phyloP scores from a whole-genome alignment of 2,329 filamentous ascomycete species.

The Waltergamsia citrina region DNA sequence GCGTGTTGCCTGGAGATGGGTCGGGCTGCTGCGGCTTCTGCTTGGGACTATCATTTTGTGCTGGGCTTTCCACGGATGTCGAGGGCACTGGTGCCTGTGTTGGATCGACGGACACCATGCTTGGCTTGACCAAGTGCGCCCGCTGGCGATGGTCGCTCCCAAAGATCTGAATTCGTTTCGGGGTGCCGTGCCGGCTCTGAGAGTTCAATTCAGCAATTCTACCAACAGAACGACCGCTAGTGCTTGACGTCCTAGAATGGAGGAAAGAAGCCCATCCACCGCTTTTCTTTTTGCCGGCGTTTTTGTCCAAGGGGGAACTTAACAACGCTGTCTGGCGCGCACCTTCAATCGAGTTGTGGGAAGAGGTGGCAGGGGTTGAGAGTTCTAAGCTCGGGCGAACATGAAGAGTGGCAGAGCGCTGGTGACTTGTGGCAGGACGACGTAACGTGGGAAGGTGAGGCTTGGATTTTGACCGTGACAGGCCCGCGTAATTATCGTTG shows the following conservation, averaged over 20 bases:
- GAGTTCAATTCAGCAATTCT: slow-evolving; percentile 17
- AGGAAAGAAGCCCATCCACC: slow-evolving; percentile 47
- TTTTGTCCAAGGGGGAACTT: no score
- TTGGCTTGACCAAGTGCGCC: slow-evolving; percentile 25
- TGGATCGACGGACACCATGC: slow-evolving; percentile 23
- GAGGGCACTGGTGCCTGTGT: slow-evolving; percentile 11
- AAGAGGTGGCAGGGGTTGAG: slow-evolving; percentile 8
- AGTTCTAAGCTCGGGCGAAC: slow-evolving; percentile 21
- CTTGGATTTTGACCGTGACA: slow-evolving; percentile 39
- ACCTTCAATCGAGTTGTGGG: slow-evolving; percentile 6
- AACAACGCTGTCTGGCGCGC: no score
- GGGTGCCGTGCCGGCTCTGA: slow-evolving; percentile 10
- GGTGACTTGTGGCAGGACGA: slow-evolving; percentile 70
- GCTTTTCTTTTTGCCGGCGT: no score
- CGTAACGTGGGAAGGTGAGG: slow-evolving; percentile 58
- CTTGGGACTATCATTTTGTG: slow-evolving; percentile 4
- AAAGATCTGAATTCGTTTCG: slow-evolving; percentile 17
- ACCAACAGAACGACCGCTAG: slow-evolving; percentile 10
- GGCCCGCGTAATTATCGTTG: slow-evolving; percentile 29
- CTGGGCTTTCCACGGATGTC: slow-evolving; percentile 12
- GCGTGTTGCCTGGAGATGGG: slow-evolving; percentile 25
- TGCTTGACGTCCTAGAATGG: slow-evolving; percentile 29
- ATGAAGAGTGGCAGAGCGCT: slow-evolving; percentile 61
- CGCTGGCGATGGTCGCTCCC: slow-evolving; percentile 7
- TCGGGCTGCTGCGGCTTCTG: slow-evolving; percentile 7